Base-by-base conservation (phyloP, 2,329 filamentous ascomycete species). In the Orbilia javanica region DNA sequence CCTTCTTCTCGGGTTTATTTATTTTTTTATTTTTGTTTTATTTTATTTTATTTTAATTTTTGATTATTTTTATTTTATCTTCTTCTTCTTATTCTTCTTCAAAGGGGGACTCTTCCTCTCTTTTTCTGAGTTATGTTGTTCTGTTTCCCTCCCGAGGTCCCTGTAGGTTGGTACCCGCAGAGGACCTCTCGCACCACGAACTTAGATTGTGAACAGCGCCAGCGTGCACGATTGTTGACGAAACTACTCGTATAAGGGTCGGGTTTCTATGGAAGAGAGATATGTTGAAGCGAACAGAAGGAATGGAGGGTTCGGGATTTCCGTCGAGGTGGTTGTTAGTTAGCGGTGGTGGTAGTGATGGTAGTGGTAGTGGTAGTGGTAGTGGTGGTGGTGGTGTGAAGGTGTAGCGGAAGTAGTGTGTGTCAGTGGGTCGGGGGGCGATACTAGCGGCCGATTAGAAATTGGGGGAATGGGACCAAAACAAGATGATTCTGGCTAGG, bases 111-210 rank as follows among this genome's bases (percentile, higher is more conserved):
- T n/a, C n/a, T n/a, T n/a, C n/a, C n/a, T n/a, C n/a, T n/a, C n/a
- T n/a, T n/a, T n/a, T n/a, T n/a, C n/a, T n/a, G n/a, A n/a, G 42
- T 46, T n/a, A 18, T 22, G 44, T 31, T 27, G 48, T 11, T 50
- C 46, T 55, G 55, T 29, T 53, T 72, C 67, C 74, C 74, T 78
- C 74, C 74, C 60, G 74, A 78, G 74, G 74, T 78, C 74, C 74
- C 67, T 78, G 74, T 78, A 78, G 74, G 74, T 72, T 78, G 67
- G 74, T 67, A 78, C 74, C 74, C 67, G 74, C 74, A 78, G 74
- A 55, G 74, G 74, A 78, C 74, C 74, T 72, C 74, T 78, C 74
- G 74, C 74, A 78, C 74, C 74, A 78, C 74, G 62, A 44, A 72
- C 52, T 63, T 78, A 78, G 67, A 72, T 67, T 31, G 48, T 71